Conservation (phyloP, 331 rosid species). For the Quercus lobata region DNA sequence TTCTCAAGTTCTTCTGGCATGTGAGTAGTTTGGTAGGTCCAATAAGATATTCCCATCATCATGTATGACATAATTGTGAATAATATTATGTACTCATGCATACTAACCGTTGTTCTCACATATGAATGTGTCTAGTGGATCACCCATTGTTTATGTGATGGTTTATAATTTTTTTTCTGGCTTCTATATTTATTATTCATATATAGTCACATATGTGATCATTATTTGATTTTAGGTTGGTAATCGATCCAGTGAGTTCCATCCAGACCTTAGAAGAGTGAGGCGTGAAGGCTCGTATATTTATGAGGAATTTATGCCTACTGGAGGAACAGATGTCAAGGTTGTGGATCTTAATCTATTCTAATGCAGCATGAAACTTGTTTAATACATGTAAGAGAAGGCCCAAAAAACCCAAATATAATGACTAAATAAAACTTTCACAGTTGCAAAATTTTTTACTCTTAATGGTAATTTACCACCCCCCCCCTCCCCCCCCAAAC, state of each 20-base stretch:
- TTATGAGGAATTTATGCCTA: slow-evolving; percentile 96
- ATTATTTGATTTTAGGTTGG: slow-evolving; percentile 67
- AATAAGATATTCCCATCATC: background rate
- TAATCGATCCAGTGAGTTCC: slow-evolving; percentile 96
- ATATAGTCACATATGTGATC: slow-evolving; percentile 14
- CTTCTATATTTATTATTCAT: background rate
- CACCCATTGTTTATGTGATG: background rate
- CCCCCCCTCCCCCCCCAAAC: no score
- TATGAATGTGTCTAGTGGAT: background rate
- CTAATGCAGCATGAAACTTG: background rate
- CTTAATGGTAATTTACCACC: background rate
- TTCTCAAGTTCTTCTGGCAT: background rate
- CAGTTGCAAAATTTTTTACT: background rate
- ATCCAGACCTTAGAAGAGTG: slow-evolving; percentile 92
- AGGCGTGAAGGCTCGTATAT: slow-evolving; percentile 98
- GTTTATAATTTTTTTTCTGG: slow-evolving; percentile 9
- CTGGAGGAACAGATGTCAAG: slow-evolving; percentile 99
- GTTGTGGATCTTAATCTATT: slow-evolving; percentile 30
- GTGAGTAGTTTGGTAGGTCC: slow-evolving; percentile 13
- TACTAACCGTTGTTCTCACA: background rate
- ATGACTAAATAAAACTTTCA: background rate
- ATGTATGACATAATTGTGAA: slow-evolving; percentile 15
- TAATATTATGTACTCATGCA: slow-evolving; percentile 2
- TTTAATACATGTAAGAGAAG: background rate
- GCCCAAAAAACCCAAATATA: background rate